Conservation (phyloP, 2,329 filamentous ascomycete species). For the Clonostachys solani region DNA sequence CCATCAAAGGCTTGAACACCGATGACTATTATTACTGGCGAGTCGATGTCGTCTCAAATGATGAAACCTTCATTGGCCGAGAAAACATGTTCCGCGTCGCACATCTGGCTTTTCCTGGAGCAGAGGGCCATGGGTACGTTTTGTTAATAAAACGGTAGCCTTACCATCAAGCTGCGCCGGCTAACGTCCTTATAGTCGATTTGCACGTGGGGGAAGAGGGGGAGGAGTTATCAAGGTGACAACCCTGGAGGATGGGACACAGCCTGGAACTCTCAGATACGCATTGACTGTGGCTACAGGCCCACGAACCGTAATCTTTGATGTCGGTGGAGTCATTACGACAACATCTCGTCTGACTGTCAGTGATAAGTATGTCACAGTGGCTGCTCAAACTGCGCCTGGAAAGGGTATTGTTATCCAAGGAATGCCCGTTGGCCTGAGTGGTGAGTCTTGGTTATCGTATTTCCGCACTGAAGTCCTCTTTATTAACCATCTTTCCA, state of each 20-base stretch:
- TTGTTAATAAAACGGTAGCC: no score
- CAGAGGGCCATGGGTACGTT: constrained; percentile 25
- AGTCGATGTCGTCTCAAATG: constrained; percentile 15
- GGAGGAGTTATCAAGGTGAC: constrained; percentile 29
- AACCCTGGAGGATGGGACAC: constrained; percentile 21
- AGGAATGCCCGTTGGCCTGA: constrained; percentile 21
- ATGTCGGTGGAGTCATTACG: constrained; percentile 40
- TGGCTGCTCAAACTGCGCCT: constrained; percentile 44
- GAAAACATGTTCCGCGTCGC: constrained; percentile 19
- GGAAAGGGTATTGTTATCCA: constrained; percentile 30
- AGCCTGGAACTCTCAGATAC: constrained; percentile 24
- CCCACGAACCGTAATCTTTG: constrained; percentile 40
- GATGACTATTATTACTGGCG: constrained; percentile 22
- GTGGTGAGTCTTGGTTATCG: constrained; percentile 5
- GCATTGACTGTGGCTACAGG: constrained; percentile 30
- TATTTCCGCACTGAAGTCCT: no score
- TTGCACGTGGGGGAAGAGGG: constrained; percentile 25
- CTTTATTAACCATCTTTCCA: background rate
- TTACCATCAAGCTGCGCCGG: no score
- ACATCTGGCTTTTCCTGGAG: constrained; percentile 28
- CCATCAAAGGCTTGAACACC: constrained; percentile 8
- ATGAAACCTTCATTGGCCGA: constrained; percentile 12
- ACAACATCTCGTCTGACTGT: constrained; percentile 38
- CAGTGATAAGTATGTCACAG: constrained; percentile 34
- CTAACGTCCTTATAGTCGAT: constrained; percentile 8